Base-by-base conservation (phyloP, 139 green algal genomes). In the Yamagishiella unicocca region DNA sequence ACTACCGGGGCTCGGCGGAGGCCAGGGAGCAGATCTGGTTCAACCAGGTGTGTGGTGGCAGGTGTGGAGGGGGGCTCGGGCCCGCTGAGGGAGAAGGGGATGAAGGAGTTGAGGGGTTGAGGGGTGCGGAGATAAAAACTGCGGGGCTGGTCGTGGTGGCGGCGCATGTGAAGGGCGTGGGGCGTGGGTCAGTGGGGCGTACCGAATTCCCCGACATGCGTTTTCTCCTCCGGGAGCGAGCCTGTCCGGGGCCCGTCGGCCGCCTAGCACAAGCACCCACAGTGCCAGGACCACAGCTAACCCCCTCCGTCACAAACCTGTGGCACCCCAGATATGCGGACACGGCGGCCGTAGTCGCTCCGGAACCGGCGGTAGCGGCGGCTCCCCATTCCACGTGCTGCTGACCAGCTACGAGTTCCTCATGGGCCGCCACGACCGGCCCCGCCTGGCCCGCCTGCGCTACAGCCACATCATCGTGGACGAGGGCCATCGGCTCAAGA, bases 391-490 rank as follows among this genome's bases (percentile, higher is more conserved):
- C 94, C 98, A 99, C 91, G 94, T 99, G 67, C 91, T 99, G 82
- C 95, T 99, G 6, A 99, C 98, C 58, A 99, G 97, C 17, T 99
- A 99, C 90, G 98, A 99, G 84, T 98, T 97, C 87, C 94, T 99
- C 78, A 99, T 99, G 98, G 92, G 96, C 42, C 96, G 98, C 50
- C 24, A 70, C 40, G 92, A 95, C 85, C 71, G 90, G 38, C 88
- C 89, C 2, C 86, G 90, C 24, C 92, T 91, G 50, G 25, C 31
- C 10, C 70, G 73, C 31, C 50, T 88, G 17, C 29, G 35, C 10
- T 89, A 82, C 67, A 24, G 46, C 7, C 77, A 89, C 89, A 75
- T 94, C 24, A 95, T 99, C 82, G 98, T 99, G 70, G 98, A 99
- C 90, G 98, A 99, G 92, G 98, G 97, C 43, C 98, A 99, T 93